Base-by-base conservation (phyloP, 331 rosid species). In the Pyracantha coccinea region DNA sequence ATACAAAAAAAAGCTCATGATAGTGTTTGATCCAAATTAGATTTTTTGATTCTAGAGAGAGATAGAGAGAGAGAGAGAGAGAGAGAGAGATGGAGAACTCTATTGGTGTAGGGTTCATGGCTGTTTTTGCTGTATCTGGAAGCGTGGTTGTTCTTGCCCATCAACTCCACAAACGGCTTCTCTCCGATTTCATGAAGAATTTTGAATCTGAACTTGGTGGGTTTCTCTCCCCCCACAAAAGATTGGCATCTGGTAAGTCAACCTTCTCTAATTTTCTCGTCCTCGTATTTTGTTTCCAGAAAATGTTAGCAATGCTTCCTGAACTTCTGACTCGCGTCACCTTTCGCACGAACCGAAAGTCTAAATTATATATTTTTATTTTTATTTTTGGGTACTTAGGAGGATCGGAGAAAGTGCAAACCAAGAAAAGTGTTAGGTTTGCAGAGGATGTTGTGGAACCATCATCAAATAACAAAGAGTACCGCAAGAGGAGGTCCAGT, bases 51-150 rank as follows among this genome's bases (percentile, higher is more conserved):
- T 57, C 24, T 7, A 10, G 69, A 21, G 55, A n/a, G 69, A 72
- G 33, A 1, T 7, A 31, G 35, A 31, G 35, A 31, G 32, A 29
- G 6, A 29, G 32, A 29, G 63, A 57, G 63, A 62, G 27, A 64
- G 50, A 78, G 67, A 67, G 1, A 73, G 33, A 27, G 24, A 92
- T 92, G 96, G 88, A 85, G 55, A 80, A 57, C 66, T 86, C 91
- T 8, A 53, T 76, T 67, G 85, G 91, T 74, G 81, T 75, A 15
- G 96, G 97, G 3, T 75, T 92, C 73, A 79, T 90, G 92, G 97
- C 94, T 57, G 96, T 90, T 1, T 82, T 92, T 72, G 96, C 96
- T 0, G 96, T 92, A 0, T 87, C 96, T 0, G 96, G 94, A 68
- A 87, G 97, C 80, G 81, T 90, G 45, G 91, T 82, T 58, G 72